Percentiles rank a stretch among this genome's conserved stretches.
Conservation (phyloP, 768 basidiomycete genomes). For the Leucogyrophana mollusca region DNA sequence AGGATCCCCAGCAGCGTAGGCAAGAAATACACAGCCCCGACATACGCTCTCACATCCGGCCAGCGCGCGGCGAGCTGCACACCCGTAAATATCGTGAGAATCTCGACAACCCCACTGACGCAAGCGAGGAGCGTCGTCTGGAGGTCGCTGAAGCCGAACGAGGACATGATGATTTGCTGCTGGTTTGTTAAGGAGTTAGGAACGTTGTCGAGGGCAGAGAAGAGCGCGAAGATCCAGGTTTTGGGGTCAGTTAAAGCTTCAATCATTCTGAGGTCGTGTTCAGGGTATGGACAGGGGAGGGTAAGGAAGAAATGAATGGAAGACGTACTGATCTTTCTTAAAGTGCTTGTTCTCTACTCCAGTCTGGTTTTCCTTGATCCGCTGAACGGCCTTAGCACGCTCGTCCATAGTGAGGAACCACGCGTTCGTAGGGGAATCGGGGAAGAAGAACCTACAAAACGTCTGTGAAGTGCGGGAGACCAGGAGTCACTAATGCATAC, state of each 20-base stretch:
- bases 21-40: conserved; percentile 51
- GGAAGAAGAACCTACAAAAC: conserved; percentile 52
- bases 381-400: conserved; percentile 50
- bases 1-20: conserved; percentile 62
- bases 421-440: conserved; percentile 66
- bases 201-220: conserved; percentile 56
- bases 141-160: conserved; percentile 56
- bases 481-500: conserved; percentile 23
- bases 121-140: conserved; percentile 67
- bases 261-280: conserved; percentile 42
- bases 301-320: not conserved
- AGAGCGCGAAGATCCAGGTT: conserved; percentile 68
- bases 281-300: no score
- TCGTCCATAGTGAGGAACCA: conserved; percentile 65
- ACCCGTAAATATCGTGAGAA: conserved; percentile 64
- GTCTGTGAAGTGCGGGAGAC: not conserved
- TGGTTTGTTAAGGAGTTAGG: conserved; percentile 64
- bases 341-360: conserved; percentile 24
- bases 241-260: conserved; percentile 63
- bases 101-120: conserved; percentile 58
- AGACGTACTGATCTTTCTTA: conserved; percentile 56
- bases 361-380: conserved; percentile 44
- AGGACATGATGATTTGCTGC: conserved; percentile 54
- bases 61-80: conserved; percentile 50
- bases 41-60: conserved; percentile 54